phyloP scores from a whole-genome alignment of 805 yeast genomes.

The Metschnikowia santaceciliae region DNA sequence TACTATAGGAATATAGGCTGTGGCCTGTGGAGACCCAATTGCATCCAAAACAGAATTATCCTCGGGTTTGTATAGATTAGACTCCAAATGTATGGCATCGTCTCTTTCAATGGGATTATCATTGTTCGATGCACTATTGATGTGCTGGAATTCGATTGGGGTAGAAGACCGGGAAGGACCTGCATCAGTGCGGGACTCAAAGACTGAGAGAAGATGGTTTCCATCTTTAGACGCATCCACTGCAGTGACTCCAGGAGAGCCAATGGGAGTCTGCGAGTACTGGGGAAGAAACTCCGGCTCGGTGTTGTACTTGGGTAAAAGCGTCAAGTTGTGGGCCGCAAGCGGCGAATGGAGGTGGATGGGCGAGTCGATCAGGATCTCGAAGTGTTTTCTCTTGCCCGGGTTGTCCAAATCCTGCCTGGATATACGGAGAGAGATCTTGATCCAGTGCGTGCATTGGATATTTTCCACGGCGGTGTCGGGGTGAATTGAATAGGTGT shows the following conservation, averaged over 20 bases:
- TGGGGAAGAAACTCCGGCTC: constrained; percentile 22
- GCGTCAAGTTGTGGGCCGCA: constrained; percentile 77
- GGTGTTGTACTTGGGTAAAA: constrained; percentile 65
- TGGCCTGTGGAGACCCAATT: constrained; percentile 18
- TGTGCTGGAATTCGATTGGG: constrained; percentile 25
- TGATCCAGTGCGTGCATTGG: constrained; percentile 94
- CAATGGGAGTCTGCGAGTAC: constrained; percentile 41
- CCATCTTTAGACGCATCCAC: constrained; percentile 28
- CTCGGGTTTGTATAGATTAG: constrained; percentile 54
- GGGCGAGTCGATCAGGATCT: constrained; percentile 92
- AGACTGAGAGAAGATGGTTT: background rate
- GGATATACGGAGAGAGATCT: constrained; percentile 78
- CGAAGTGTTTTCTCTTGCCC: constrained; percentile 81
- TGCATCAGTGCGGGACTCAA: background rate
- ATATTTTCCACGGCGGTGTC: constrained; percentile 78
- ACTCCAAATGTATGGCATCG: constrained; percentile 37
- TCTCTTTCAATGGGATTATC: constrained; percentile 37
- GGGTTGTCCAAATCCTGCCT: constrained; percentile 51
- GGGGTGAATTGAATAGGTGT: constrained; percentile 59
- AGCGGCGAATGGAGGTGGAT: constrained; percentile 72
- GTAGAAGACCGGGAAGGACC: constrained; percentile 7
- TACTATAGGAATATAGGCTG: constrained; percentile 12
- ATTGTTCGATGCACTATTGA: constrained; percentile 22
- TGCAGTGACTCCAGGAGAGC: constrained; percentile 53
- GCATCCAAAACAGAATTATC: constrained; percentile 25